These are phyloP conservation scores for Copromyces sp. DNA, from an alignment of 495 filamentous ascomycete genomes.

Conservation along the genomic window DNA sequence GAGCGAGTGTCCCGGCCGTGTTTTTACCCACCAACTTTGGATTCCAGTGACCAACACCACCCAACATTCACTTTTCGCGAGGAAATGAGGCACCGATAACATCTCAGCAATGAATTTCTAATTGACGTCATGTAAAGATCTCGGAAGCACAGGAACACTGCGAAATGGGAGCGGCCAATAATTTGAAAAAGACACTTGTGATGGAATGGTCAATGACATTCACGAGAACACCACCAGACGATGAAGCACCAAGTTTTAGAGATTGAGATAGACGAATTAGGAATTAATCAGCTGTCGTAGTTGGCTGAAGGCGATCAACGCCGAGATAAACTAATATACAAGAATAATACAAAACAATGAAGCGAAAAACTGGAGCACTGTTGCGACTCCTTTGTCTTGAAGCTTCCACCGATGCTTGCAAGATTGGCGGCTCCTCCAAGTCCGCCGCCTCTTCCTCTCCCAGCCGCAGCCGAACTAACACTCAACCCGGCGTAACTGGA, in stretches of 20 bases:
- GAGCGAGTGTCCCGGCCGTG: not conserved
- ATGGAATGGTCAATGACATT: not conserved
- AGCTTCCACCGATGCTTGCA: not conserved
- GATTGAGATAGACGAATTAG: not conserved
- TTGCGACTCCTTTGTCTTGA: not conserved
- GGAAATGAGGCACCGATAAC: not conserved
- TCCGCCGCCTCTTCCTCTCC: not conserved
- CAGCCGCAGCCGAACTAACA: not conserved
- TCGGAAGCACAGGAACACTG: not conserved
- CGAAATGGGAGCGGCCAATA: not conserved
- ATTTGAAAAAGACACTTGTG: not conserved
- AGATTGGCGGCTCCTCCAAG: not conserved
- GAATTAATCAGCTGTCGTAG: not conserved
- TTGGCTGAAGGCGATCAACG: not conserved
- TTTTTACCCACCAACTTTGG: not conserved
- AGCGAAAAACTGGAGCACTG: not conserved
- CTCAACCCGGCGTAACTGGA: not conserved
- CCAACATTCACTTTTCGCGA: not conserved
- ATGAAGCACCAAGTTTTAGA: not conserved
- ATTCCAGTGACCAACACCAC: not conserved
- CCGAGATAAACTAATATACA: not conserved
- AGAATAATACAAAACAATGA: not conserved
- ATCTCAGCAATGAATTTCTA: not conserved
- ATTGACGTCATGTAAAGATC: not conserved
- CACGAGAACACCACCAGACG: not conserved